Conservation (phyloP, 805 yeast species). For the Scheffersomyces coipomensis region DNA sequence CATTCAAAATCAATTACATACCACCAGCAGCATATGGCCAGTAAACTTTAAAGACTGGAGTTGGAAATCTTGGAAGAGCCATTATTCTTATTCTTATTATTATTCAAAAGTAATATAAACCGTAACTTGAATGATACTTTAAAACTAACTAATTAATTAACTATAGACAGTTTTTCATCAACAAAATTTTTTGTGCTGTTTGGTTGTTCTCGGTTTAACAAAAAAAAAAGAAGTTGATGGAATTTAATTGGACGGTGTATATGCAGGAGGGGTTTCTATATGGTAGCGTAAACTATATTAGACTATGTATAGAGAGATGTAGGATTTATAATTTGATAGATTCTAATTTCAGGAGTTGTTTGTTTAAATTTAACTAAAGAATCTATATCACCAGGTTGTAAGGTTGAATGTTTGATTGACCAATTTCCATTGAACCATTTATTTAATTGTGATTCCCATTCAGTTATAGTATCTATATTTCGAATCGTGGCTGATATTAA, state of each 20-base stretch:
- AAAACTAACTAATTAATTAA: too few species aligned
- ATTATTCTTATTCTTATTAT: too few species aligned
- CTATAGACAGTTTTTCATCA: not conserved
- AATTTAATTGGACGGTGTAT: constrained; percentile 8
- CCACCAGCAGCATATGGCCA: constrained; percentile 92
- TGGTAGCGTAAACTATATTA: too few species aligned
- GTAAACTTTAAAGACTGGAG: constrained; percentile 63
- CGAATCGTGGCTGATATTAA: constrained; percentile 76
- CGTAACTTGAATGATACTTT: too few species aligned
- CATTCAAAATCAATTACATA: constrained; percentile 37
- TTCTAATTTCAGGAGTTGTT: constrained; percentile 25
- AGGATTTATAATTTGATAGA: constrained; percentile 22
- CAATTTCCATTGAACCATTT: constrained; percentile 17
- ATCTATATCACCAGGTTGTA: constrained; percentile 10
- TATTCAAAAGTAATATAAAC: too few species aligned
- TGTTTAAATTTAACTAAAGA: constrained; percentile 18
- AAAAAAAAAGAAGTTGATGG: too few species aligned
- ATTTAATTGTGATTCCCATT: constrained; percentile 29
- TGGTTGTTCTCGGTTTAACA: not conserved
- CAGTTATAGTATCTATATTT: constrained; percentile 38
- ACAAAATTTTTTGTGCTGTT: not conserved
- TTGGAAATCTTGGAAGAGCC: constrained; percentile 37
- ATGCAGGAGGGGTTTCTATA: constrained; percentile 5
- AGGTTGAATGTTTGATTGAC: constrained; percentile 12
- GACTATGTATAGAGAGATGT: too few species aligned